A percentile compares a stretch with the other conserved stretches of the same genome.
phyloP scores from a whole-genome alignment of 305 asterid species.

The Fraxinus paxiana region DNA sequence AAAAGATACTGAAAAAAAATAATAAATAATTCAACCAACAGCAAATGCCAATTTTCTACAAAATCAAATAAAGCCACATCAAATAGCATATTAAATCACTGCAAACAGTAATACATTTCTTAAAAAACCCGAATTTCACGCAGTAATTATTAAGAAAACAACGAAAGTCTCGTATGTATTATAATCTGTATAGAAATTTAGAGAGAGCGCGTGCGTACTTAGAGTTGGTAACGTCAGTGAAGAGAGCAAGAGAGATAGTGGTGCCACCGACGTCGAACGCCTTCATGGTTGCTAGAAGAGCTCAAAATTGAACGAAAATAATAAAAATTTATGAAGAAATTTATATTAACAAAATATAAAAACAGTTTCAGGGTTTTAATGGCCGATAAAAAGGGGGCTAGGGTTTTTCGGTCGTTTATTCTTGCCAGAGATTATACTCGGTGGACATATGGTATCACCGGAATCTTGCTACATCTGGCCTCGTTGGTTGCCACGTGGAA shows the following conservation, averaged over 20 bases:
- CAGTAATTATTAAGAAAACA: background rate
- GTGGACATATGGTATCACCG: background rate
- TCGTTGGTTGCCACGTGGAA: background rate
- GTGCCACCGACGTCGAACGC: constrained; percentile 58
- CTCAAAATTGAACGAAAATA: background rate
- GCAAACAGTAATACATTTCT: background rate
- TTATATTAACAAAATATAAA: background rate
- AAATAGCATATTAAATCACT: background rate
- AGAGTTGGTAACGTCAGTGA: constrained; percentile 75
- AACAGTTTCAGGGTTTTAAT: background rate
- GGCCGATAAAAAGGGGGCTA: background rate
- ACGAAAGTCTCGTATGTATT: background rate
- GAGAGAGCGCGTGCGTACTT: constrained; percentile 39
- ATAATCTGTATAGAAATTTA: background rate
- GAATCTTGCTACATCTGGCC: background rate
- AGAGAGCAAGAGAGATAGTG: constrained; percentile 65
- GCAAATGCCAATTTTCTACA: background rate
- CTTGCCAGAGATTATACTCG: background rate
- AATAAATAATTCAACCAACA: background rate
- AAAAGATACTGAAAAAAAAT: too few species aligned
- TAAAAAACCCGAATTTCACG: background rate
- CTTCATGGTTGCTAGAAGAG: constrained; percentile 47
- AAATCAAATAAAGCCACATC: background rate
- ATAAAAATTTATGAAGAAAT: background rate
- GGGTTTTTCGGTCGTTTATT: background rate